Percentiles rank a stretch among this genome's conserved stretches.
These are phyloP conservation scores for Micractinium sp. DNA, from an alignment of 139 green algal species.

Conservation along the genomic window DNA sequence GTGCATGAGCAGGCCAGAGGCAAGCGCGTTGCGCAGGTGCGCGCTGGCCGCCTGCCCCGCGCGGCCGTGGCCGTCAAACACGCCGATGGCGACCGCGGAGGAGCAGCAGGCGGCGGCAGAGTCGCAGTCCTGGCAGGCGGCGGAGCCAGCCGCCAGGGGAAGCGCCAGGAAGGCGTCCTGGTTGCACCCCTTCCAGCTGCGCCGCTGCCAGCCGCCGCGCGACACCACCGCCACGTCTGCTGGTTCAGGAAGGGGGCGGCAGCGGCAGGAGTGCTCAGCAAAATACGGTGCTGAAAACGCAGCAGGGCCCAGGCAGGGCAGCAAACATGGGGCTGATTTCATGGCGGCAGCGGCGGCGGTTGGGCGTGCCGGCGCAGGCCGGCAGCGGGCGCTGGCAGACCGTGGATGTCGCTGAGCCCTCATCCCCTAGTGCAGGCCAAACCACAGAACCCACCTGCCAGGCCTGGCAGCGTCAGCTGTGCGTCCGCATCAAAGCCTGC, in stretches of 20 bases:
- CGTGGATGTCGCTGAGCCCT: neutral
- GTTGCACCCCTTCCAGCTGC: conserved; percentile 49
- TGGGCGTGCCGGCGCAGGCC: neutral
- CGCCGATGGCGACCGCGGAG: conserved; percentile 36
- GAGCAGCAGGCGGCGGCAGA: neutral
- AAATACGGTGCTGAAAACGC: too few species aligned
- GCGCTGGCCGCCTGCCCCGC: conserved; percentile 19
- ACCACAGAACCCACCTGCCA: neutral
- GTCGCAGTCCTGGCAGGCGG: neutral
- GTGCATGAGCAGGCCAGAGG: conserved; percentile 12
- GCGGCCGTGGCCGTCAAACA: conserved; percentile 57
- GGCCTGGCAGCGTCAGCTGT: neutral
- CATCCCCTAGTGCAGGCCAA: neutral
- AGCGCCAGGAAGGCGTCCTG: conserved; percentile 55
- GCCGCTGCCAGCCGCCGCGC: conserved; percentile 27
- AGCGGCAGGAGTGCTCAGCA: neutral
- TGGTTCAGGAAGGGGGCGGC: neutral
- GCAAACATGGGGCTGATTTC: neutral
- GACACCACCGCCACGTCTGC: conserved; percentile 39
- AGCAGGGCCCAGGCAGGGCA: neutral
- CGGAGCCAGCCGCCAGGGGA: conserved; percentile 8
- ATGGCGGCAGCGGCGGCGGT: too few species aligned
- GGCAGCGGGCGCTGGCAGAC: neutral
- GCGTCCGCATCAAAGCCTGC: neutral
- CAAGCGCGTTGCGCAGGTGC: conserved; percentile 34